These are phyloP conservation scores for Albizia julibrissin DNA, from an alignment of 306 rosid genomes.

Conservation along the genomic window DNA sequence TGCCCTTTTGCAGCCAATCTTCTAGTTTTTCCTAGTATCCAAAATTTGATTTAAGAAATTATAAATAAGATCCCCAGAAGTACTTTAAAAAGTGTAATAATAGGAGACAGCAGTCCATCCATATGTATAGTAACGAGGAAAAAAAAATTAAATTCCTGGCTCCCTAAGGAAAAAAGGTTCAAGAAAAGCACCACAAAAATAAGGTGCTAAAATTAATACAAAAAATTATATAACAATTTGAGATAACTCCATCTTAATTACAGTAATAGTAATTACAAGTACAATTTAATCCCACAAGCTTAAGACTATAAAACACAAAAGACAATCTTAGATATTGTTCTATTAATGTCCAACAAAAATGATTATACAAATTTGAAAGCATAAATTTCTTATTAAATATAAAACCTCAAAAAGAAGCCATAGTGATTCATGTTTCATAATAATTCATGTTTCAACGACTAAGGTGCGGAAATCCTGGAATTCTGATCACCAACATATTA, in stretches of 20 bases:
- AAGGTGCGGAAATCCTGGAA: not conserved
- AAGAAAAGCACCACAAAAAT: not conserved
- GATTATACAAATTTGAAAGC: not conserved
- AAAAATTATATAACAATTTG: not conserved
- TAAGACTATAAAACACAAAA: not conserved
- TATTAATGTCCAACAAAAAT: not conserved
- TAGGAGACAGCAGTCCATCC: slow-evolving; percentile 1
- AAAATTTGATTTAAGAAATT: slow-evolving; percentile 25
- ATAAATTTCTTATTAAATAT: not conserved
- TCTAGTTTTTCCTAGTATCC: slow-evolving; percentile 81
- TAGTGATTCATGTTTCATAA: not conserved
- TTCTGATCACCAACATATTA: not conserved
- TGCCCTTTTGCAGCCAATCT: slow-evolving; percentile 76
- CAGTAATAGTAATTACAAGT: not conserved
- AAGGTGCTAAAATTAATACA: not conserved
- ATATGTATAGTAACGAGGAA: not conserved
- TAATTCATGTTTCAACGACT: not conserved
- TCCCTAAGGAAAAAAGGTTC: not conserved
- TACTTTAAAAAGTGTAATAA: not conserved
- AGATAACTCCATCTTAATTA: not conserved
- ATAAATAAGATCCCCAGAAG: not conserved
- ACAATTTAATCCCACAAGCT: not conserved
- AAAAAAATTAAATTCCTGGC: not conserved
- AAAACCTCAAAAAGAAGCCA: not conserved
- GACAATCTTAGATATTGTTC: not conserved